Conservation (phyloP, 2,329 filamentous ascomycete genomes). For the Cryphonectria radicalis region DNA sequence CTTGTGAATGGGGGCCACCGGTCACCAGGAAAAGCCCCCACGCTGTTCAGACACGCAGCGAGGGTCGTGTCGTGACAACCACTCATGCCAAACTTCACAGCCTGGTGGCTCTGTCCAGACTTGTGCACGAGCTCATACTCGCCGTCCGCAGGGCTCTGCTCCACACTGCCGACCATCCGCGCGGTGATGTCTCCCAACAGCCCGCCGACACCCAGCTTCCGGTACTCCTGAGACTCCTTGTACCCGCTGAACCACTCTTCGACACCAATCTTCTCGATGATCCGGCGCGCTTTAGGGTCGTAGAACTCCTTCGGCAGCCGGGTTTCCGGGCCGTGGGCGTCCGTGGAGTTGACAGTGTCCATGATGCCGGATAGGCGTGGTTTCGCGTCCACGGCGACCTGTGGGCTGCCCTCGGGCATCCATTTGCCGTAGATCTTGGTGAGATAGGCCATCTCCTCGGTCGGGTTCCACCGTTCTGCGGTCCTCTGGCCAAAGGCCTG, state of each 20-base stretch:
- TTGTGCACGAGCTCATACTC: slow-evolving; percentile 51
- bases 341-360: slow-evolving; percentile 89
- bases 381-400: slow-evolving; percentile 80
- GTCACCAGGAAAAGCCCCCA: slow-evolving; percentile 75
- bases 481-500: slow-evolving; percentile 73
- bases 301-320: slow-evolving; percentile 86
- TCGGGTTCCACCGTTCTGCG: slow-evolving; percentile 73
- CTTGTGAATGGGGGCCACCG: slow-evolving; percentile 94
- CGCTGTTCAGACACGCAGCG: slow-evolving; percentile 73
- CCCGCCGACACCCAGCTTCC: slow-evolving; percentile 83
- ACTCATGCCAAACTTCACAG: slow-evolving; percentile 75
- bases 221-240: slow-evolving; percentile 81
- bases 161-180: slow-evolving; percentile 72
- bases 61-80: slow-evolving; percentile 96
- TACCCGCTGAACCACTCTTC: slow-evolving; percentile 91
- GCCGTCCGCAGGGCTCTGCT: slow-evolving; percentile 58
- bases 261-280: slow-evolving; percentile 75
- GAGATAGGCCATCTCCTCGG: slow-evolving; percentile 82
- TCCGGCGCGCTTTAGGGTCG: slow-evolving; percentile 69
- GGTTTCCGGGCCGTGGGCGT: slow-evolving; percentile 81
- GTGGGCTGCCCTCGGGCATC: slow-evolving; percentile 74
- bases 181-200: slow-evolving; percentile 83
- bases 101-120: slow-evolving; percentile 44
- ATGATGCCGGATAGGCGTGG: slow-evolving; percentile 88
- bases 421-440: slow-evolving; percentile 78